Evolutionary conservation across 768 basidiomycete genomes (phyloP).

Genomic region (Neoboletus magnificus): DNA sequence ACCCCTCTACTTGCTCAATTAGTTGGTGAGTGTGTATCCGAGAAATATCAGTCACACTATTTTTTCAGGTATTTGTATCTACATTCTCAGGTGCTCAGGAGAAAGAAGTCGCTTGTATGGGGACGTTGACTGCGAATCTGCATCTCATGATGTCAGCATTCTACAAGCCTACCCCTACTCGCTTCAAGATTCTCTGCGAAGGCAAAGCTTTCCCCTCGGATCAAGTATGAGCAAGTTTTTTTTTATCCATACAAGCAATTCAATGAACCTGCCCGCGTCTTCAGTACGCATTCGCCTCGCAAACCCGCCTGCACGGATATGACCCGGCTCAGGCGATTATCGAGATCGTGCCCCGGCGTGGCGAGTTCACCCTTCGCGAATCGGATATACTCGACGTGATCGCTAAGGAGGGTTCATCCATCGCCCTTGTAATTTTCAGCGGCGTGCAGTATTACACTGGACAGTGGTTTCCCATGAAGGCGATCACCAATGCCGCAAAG

Average conservation of each 20-base stretch:
- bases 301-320: slow-evolving; percentile 75
- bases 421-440: slow-evolving; percentile 89
- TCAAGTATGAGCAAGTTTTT: slow-evolving; percentile 54
- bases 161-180: slow-evolving; percentile 80
- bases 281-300: slow-evolving; percentile 97
- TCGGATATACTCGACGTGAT: slow-evolving; percentile 83
- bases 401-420: slow-evolving; percentile 64
- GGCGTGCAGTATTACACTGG: slow-evolving; percentile 98
- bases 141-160: slow-evolving; percentile 94
- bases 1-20: slow-evolving; percentile 74
- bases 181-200: slow-evolving; percentile 95
- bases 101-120: slow-evolving; percentile 93
- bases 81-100: slow-evolving; percentile 68
- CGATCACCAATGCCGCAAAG: slow-evolving; percentile 81
- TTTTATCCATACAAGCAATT: slow-evolving; percentile 13
- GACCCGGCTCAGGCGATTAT: slow-evolving; percentile 72
- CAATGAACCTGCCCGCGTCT: slow-evolving; percentile 5
- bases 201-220: slow-evolving; percentile 94
- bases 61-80: slow-evolving; percentile 15
- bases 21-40: slow-evolving; percentile 56
- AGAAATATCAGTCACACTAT: neutral
- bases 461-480: slow-evolving; percentile 86
- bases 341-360: slow-evolving; percentile 73
- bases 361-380: slow-evolving; percentile 82
- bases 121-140: slow-evolving; percentile 91